A percentile compares a stretch with the other conserved stretches of the same genome.
These are phyloP conservation scores for Avicennia marina DNA, from an alignment of 257 asterid species.

Conservation along the genomic window DNA sequence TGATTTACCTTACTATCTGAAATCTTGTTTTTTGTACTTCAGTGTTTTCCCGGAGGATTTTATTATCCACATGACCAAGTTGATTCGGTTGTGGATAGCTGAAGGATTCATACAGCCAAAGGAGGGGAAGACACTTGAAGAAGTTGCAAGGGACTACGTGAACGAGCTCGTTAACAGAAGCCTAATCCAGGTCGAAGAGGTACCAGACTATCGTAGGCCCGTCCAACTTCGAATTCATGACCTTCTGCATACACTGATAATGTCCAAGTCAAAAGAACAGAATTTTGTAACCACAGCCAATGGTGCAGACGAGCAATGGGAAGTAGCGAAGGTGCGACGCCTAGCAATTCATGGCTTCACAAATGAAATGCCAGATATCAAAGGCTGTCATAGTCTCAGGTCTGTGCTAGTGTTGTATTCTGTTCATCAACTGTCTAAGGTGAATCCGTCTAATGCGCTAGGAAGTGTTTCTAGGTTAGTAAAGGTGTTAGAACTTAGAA, in stretches of 20 bases:
- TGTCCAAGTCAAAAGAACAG: slow-evolving; percentile 13
- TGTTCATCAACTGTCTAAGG: neutral
- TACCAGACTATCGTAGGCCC: neutral
- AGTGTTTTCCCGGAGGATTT: slow-evolving; percentile 15
- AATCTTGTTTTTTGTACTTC: slow-evolving; percentile 13
- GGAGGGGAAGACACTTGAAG: slow-evolving; percentile 5
- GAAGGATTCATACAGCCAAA: slow-evolving; percentile 17
- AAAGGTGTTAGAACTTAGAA: slow-evolving; percentile 9
- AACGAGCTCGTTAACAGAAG: slow-evolving; percentile 10
- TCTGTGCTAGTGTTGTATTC: slow-evolving; percentile 1
- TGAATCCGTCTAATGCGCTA: neutral
- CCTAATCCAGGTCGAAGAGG: slow-evolving; percentile 2
- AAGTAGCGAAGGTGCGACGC: slow-evolving; percentile 7
- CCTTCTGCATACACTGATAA: slow-evolving; percentile 5
- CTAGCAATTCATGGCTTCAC: neutral
- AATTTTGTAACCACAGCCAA: slow-evolving; percentile 5
- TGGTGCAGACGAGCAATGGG: neutral
- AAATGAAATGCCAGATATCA: neutral
- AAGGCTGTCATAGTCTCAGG: neutral
- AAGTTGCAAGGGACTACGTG: slow-evolving; percentile 9
- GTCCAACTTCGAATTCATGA: slow-evolving; percentile 2
- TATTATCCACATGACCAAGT: neutral
- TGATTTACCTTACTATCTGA: slow-evolving; percentile 16
- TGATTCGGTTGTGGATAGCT: slow-evolving; percentile 13
- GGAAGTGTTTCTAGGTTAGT: neutral